Evolutionary conservation across 495 filamentous ascomycete species (phyloP).

Genomic region (Aspergillus nanangensis): DNA sequence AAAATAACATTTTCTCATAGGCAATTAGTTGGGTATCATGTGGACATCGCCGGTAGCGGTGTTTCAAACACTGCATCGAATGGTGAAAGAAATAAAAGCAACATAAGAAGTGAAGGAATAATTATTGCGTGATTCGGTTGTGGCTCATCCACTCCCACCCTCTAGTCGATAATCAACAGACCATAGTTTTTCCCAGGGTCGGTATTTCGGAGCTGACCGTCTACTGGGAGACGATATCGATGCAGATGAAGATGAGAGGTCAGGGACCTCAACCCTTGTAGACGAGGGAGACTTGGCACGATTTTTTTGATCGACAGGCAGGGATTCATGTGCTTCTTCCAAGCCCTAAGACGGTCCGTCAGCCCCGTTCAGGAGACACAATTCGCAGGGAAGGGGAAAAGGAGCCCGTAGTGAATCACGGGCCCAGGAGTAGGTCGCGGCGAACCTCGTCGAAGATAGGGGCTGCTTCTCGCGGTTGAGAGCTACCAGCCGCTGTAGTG

Average conservation of each 20-base stretch:
- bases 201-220: constrained; percentile 21
- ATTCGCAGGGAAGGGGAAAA: constrained; percentile 9
- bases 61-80: too few relatives aligned
- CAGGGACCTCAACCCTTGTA: constrained; percentile 8
- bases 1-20: too few relatives aligned
- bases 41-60: too few relatives aligned
- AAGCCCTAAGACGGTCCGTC: constrained; percentile 19
- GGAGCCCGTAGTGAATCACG: constrained; percentile 28
- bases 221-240: constrained; percentile 20
- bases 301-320: constrained; percentile 1
- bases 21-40: too few relatives aligned
- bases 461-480: constrained; percentile 30
- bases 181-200: constrained; percentile 52
- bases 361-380: constrained; percentile 13
- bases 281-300: constrained; percentile 10
- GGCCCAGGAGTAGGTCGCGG: constrained; percentile 42
- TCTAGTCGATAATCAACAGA: constrained; percentile 48
- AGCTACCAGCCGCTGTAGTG: constrained; percentile 12
- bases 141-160: constrained; percentile 12
- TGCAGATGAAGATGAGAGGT: constrained; percentile 10
- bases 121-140: too few relatives aligned
- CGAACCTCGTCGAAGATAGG: constrained; percentile 48
- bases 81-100: too few relatives aligned
- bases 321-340: constrained; percentile 3
- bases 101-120: too few relatives aligned